A percentile compares a stretch with the other conserved stretches of the same genome.
Conservation (phyloP, 2,329 filamentous ascomycete genomes). For the Penicillium polonicum region DNA sequence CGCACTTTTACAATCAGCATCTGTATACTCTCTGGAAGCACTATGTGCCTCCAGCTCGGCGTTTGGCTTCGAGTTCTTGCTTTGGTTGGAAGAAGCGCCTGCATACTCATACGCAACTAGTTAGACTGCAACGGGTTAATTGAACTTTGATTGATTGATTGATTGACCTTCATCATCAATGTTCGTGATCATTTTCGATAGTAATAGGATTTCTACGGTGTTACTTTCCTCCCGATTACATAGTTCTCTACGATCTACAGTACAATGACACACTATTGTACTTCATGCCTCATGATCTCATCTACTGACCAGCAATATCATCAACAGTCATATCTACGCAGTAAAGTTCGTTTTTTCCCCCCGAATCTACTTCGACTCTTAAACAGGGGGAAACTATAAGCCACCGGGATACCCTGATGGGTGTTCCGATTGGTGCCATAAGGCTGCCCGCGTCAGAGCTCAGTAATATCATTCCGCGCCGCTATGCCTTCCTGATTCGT, state of each 20-base stretch:
- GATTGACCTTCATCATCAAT: not conserved
- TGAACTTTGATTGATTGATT: too few relatives aligned
- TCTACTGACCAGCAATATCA: not conserved
- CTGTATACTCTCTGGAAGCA: too few relatives aligned
- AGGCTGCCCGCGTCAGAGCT: conserved; percentile 1
- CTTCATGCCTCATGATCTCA: not conserved
- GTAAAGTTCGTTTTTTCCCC: not conserved
- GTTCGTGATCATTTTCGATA: not conserved
- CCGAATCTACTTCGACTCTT: not conserved
- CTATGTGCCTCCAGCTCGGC: too few relatives aligned
- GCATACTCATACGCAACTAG: too few relatives aligned
- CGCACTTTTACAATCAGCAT: too few relatives aligned
- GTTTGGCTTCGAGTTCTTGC: too few relatives aligned
- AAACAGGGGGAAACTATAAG: not conserved
- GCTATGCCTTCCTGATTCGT: not conserved
- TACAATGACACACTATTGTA: not conserved
- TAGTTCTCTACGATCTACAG: not conserved
- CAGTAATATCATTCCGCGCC: conserved; percentile 6
- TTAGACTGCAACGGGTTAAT: too few relatives aligned
- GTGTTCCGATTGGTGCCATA: conserved; percentile 8
- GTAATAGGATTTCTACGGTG: not conserved
- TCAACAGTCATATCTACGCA: not conserved
- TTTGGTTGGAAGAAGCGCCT: too few relatives aligned
- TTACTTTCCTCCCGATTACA: not conserved
- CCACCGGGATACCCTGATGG: not conserved